Percentiles rank a stretch among this genome's conserved stretches.
Conservation (phyloP, 2,329 filamentous ascomycete genomes). For the Sporothrix schenckii region DNA sequence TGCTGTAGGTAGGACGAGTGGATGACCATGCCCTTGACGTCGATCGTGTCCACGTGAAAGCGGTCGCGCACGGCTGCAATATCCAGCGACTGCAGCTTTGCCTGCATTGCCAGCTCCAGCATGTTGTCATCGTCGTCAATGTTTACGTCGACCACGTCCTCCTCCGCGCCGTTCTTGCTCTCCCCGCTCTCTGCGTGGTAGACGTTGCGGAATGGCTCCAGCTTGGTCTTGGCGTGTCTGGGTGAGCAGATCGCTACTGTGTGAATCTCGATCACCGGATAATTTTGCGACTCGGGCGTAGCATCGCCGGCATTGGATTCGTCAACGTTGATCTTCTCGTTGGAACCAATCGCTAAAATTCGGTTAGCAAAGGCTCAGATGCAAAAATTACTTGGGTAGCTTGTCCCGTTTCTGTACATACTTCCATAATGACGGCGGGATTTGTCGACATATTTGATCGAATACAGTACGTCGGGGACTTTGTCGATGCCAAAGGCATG, state of each 20-base stretch:
- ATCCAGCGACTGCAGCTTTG: not conserved
- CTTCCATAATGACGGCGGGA: not conserved
- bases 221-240: slow-evolving; percentile 36
- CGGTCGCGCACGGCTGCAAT: not conserved
- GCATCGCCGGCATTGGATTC: not conserved
- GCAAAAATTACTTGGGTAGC: not conserved
- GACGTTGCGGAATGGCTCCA: not conserved
- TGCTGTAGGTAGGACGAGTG: slow-evolving; percentile 52
- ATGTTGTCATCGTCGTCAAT: not conserved
- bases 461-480: slow-evolving; percentile 47
- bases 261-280: slow-evolving; percentile 50
- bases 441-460: slow-evolving; percentile 47
- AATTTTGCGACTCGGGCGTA: slow-evolving; percentile 36
- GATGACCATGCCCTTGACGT: slow-evolving; percentile 48
- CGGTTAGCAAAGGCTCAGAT: not conserved
- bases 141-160: not conserved
- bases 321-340: not conserved
- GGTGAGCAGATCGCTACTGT: slow-evolving; percentile 41
- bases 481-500: not conserved
- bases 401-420: not conserved
- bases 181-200: not conserved
- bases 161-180: not conserved
- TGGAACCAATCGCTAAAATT: not conserved
- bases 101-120: not conserved
- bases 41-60: slow-evolving; percentile 31